Conservation (phyloP, 805 yeast species). For the Yarrowia porcina region DNA sequence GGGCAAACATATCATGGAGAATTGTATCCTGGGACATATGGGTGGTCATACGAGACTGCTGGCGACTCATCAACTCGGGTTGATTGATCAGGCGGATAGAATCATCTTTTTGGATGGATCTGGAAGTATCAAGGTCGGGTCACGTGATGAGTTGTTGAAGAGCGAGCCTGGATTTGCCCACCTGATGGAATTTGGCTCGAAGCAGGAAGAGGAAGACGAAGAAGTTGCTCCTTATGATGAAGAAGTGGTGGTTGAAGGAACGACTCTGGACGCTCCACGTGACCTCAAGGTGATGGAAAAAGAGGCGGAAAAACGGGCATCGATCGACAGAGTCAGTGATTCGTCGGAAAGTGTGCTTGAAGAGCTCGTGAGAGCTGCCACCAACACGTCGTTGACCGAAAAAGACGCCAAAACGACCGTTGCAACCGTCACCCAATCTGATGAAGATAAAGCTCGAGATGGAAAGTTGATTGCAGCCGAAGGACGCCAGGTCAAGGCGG, state of each 20-base stretch:
- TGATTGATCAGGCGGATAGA: slow-evolving; percentile 60
- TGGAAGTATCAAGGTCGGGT: slow-evolving; percentile 58
- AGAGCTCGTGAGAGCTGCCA: background rate
- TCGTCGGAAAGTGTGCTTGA: slow-evolving; percentile 17
- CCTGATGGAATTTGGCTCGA: slow-evolving; percentile 43
- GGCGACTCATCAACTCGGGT: slow-evolving; percentile 71
- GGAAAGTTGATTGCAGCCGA: slow-evolving; percentile 28
- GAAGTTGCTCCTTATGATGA: slow-evolving; percentile 28
- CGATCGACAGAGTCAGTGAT: background rate
- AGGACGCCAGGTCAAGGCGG: slow-evolving; percentile 28
- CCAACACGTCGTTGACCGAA: background rate
- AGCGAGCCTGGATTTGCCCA: slow-evolving; percentile 49
- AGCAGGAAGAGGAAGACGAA: slow-evolving; percentile 37
- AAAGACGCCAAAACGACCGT: background rate
- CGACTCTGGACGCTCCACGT: background rate
- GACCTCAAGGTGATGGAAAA: background rate
- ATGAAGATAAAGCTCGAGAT: slow-evolving; percentile 27
- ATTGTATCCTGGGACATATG: slow-evolving; percentile 58
- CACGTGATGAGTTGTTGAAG: slow-evolving; percentile 50
- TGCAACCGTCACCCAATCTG: slow-evolving; percentile 4
- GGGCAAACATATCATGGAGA: slow-evolving; percentile 66
- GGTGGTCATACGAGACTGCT: slow-evolving; percentile 56
- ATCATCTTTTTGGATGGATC: slow-evolving; percentile 63
- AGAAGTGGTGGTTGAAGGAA: background rate
- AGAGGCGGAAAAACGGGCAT: too few relatives aligned